These are phyloP conservation scores for Pistacia integerrima DNA, from an alignment of 345 rosid genomes.

Conservation along the genomic window DNA sequence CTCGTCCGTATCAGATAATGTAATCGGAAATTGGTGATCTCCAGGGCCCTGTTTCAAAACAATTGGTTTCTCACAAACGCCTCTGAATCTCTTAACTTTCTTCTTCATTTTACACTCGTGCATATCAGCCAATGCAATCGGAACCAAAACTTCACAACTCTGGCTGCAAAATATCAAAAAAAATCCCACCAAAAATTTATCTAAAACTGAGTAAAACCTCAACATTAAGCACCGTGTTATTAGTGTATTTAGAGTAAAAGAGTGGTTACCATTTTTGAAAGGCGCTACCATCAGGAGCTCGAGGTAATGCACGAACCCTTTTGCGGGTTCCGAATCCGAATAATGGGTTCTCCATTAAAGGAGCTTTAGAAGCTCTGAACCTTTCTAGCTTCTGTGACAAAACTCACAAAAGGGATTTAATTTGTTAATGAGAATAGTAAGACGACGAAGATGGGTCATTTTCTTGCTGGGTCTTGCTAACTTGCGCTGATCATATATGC, in stretches of 20 bases:
- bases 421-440: background rate
- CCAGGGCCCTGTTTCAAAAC: conserved; percentile 2
- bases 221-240: background rate
- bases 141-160: conserved; percentile 54
- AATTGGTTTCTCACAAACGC: conserved; percentile 26
- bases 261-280: conserved; percentile 59
- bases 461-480: conserved; percentile 16
- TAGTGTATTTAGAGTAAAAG: too few relatives aligned
- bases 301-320: conserved; percentile 67
- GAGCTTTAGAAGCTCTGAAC: conserved; percentile 28
- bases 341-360: conserved; percentile 59
- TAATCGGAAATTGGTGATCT: conserved; percentile 43
- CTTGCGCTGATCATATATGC: background rate
- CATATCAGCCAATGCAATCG: conserved; percentile 75
- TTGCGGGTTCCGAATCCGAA: conserved; percentile 44
- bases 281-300: conserved; percentile 86
- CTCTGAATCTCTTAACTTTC: conserved; percentile 69
- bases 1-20: conserved; percentile 60
- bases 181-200: background rate
- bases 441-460: background rate
- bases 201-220: background rate
- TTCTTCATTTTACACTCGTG: conserved; percentile 56
- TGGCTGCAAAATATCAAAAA: conserved; percentile 41
- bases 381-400: conserved; percentile 6
- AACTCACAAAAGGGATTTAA: background rate